These are phyloP conservation scores for Diplosphaera chodatii DNA, from an alignment of 139 green algal genomes.

Conservation along the genomic window DNA sequence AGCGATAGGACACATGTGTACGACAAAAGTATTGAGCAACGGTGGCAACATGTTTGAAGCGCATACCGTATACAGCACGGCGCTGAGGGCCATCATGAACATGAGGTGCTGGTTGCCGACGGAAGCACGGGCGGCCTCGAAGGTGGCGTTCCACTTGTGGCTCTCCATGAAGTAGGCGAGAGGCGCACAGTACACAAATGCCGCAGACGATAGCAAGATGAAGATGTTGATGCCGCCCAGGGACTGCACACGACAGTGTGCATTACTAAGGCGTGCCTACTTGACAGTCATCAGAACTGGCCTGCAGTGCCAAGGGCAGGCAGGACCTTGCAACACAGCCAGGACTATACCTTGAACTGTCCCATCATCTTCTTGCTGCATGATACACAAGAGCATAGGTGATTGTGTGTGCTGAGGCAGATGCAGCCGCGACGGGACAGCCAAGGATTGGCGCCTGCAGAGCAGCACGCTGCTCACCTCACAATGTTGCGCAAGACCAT, in stretches of 20 bases:
- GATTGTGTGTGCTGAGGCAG: no score
- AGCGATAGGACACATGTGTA: no score
- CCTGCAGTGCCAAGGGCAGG: no score
- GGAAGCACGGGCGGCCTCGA: conserved; percentile 36
- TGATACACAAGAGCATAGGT: neutral
- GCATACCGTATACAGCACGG: conserved; percentile 87
- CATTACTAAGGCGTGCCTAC: no score
- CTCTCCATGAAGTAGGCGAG: conserved; percentile 60
- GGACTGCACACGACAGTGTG: no score
- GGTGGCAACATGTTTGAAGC: no score
- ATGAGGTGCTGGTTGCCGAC: conserved; percentile 42
- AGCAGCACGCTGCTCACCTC: no score
- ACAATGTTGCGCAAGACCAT: conserved; percentile 53
- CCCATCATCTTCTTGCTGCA: conserved; percentile 2
- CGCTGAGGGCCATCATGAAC: conserved; percentile 55
- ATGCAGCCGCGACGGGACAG: no score
- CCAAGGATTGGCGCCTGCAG: no score
- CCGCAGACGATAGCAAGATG: conserved; percentile 78
- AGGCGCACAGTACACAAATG: conserved; percentile 71
- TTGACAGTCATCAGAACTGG: no score
- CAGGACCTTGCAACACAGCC: no score
- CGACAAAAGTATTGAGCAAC: no score
- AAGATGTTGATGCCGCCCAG: conserved; percentile 95
- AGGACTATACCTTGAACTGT: neutral
- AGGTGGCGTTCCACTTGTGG: conserved; percentile 34